Evolutionary conservation across 163 green algal species (phyloP).

Genomic region (Chlamydomonas reinhardtii): DNA sequence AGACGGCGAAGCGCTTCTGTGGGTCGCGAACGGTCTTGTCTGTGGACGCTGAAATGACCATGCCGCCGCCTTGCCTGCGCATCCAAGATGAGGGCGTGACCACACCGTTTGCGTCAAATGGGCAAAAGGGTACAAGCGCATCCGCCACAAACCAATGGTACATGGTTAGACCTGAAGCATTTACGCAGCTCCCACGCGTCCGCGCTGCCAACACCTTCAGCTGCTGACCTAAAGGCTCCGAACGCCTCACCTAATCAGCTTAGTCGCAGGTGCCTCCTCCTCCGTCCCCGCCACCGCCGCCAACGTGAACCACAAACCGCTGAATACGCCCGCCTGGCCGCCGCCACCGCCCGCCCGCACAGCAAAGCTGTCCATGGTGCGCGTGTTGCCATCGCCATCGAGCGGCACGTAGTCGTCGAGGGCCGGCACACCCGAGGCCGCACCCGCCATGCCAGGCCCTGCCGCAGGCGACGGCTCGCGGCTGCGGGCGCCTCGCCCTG

Average conservation of each 20-base stretch:
- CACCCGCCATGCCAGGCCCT: background rate
- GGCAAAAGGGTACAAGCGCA: too few relatives aligned
- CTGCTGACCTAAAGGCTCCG: too few relatives aligned
- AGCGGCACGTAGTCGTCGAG: constrained; percentile 31
- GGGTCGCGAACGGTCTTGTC: constrained; percentile 10
- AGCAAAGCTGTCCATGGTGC: constrained; percentile 21
- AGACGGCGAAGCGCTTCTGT: constrained; percentile 37
- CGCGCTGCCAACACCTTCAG: too few relatives aligned
- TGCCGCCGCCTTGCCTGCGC: constrained; percentile 37
- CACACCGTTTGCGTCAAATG: too few relatives aligned
- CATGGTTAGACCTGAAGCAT: too few relatives aligned
- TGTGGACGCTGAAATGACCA: constrained; percentile 36
- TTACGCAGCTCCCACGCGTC: too few relatives aligned
- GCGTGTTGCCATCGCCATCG: constrained; percentile 9
- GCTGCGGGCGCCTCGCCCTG: background rate
- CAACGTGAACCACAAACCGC: constrained; percentile 49
- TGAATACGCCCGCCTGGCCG: constrained; percentile 1
- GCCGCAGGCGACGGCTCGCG: background rate
- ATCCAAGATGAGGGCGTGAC: too few relatives aligned
- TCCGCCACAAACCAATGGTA: too few relatives aligned
- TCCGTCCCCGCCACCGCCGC: constrained; percentile 26
- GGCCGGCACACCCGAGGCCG: background rate
- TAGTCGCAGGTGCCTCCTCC: constrained; percentile 14
- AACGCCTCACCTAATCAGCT: constrained; percentile 39
- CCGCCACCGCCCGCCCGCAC: background rate